These are phyloP conservation scores for Poa annua DNA, from an alignment of 176 grass and related monocot species.

Conservation along the genomic window DNA sequence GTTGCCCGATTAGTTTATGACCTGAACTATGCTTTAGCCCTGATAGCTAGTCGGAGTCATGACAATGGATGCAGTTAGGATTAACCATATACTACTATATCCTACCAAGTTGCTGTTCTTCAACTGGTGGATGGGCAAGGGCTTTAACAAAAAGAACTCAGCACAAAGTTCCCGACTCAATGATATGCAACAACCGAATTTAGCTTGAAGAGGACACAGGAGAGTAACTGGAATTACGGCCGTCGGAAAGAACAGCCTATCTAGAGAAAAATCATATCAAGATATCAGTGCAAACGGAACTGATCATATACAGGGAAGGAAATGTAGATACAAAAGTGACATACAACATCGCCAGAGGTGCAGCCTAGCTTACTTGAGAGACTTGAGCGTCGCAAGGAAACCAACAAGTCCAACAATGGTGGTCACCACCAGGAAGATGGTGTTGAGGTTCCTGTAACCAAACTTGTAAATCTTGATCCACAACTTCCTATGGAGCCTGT, in stretches of 20 bases:
- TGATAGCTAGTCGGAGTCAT: no score
- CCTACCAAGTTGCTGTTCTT: no score
- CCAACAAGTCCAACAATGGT: neutral
- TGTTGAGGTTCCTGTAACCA: neutral
- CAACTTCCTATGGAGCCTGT: neutral
- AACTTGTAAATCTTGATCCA: neutral
- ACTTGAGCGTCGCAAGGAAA: conserved; percentile 1
- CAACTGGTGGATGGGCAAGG: no score
- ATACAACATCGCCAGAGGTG: neutral
- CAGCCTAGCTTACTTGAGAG: neutral
- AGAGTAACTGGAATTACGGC: neutral
- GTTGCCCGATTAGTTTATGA: no score
- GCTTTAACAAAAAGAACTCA: neutral
- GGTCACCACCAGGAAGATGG: neutral
- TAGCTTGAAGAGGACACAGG: neutral
- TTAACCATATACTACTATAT: no score
- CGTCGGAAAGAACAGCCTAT: neutral
- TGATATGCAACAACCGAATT: neutral
- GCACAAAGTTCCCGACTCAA: neutral
- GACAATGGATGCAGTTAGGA: no score
- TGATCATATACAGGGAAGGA: neutral
- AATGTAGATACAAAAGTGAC: neutral
- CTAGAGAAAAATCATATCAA: neutral
- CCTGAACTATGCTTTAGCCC: no score
- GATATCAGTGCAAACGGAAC: neutral